These are phyloP conservation scores for Solanum chiquidenum DNA, from an alignment of 257 asterid genomes.

Conservation along the genomic window DNA sequence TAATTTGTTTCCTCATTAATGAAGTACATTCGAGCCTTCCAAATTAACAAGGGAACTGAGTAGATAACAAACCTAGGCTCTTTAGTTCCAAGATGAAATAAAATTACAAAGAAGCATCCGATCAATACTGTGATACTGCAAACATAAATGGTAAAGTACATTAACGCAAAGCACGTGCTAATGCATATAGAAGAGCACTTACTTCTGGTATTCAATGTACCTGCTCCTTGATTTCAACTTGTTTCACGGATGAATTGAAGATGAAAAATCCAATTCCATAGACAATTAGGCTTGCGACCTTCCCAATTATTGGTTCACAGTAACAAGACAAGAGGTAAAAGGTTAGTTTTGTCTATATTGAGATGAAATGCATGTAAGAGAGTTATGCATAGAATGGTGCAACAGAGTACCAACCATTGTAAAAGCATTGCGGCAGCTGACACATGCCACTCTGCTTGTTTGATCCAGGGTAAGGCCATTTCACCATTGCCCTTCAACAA, in stretches of 20 bases:
- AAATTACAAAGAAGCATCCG: constrained; percentile 60
- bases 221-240: constrained; percentile 55
- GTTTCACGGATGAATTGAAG: constrained; percentile 31
- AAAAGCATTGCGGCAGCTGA: constrained; percentile 87
- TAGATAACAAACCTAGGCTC: constrained; percentile 62
- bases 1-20: not conserved
- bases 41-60: not conserved
- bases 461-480: constrained; percentile 82
- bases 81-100: constrained; percentile 63
- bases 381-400: not conserved
- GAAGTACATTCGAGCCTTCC: not conserved
- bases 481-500: constrained; percentile 83
- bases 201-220: constrained; percentile 14
- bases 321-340: not conserved
- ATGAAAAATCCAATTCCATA: constrained; percentile 63
- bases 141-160: constrained; percentile 7
- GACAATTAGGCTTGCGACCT: constrained; percentile 77
- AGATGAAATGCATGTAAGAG: not conserved
- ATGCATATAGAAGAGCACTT: not conserved
- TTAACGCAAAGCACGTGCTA: not conserved
- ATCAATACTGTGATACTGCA: constrained; percentile 60
- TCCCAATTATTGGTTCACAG: not conserved
- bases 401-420: constrained; percentile 50
- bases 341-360: not conserved
- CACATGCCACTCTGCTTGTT: constrained; percentile 76